Percentiles rank a stretch among this genome's conserved stretches.
Conservation (phyloP, 2,329 filamentous ascomycete genomes). For the Aspergillus brasiliensis region DNA sequence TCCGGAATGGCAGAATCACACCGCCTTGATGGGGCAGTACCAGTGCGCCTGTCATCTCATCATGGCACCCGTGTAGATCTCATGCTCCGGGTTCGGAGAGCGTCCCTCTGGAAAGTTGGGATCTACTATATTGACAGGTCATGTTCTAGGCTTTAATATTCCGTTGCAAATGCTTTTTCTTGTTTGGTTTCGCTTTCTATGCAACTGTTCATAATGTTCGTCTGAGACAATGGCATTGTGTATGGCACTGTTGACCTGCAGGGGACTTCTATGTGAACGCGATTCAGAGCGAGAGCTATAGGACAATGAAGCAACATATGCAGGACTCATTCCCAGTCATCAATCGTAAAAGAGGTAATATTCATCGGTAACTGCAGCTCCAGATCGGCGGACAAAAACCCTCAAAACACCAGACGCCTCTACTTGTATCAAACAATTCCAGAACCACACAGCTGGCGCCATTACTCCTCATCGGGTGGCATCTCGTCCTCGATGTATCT, state of each 20-base stretch:
- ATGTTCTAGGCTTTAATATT: neutral
- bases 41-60: neutral
- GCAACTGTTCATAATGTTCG: neutral
- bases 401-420: slow-evolving; percentile 31
- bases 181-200: neutral
- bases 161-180: neutral
- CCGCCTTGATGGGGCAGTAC: neutral
- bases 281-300: neutral
- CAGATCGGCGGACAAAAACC: slow-evolving; percentile 5
- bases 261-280: neutral
- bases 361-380: neutral
- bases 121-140: neutral
- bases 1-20: neutral
- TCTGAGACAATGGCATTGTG: neutral
- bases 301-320: neutral
- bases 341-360: neutral
- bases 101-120: neutral
- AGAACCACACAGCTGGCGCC: neutral
- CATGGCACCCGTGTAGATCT: neutral
- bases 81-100: neutral
- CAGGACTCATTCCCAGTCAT: neutral
- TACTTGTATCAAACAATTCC: slow-evolving; percentile 4
- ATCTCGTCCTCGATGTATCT: slow-evolving; percentile 97
- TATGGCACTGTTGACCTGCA: neutral
- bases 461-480: slow-evolving; percentile 90